Conservation (phyloP, 768 basidiomycete species). For the Trametes meyenii region DNA sequence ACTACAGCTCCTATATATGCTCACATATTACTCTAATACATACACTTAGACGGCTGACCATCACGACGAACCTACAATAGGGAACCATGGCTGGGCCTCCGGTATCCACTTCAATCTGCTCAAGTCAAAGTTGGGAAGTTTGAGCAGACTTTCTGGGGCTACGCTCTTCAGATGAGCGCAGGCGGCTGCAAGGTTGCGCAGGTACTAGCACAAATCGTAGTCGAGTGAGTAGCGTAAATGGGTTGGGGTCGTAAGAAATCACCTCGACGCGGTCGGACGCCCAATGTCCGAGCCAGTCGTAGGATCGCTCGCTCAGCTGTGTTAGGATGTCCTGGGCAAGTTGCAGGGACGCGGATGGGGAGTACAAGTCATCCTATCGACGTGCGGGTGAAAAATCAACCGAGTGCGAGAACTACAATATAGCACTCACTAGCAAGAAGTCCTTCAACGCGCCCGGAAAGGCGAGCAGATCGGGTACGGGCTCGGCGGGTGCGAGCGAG, state of each 20-base stretch:
- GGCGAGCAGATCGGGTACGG: constrained; percentile 56
- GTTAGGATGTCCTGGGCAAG: constrained; percentile 48
- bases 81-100: constrained; percentile 33
- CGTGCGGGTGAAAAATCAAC: not conserved
- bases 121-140: constrained; percentile 22
- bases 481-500: constrained; percentile 48
- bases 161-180: constrained; percentile 23
- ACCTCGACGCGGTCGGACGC: constrained; percentile 19
- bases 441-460: constrained; percentile 48
- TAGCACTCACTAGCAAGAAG: constrained; percentile 41
- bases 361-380: constrained; percentile 41
- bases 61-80: constrained; percentile 13
- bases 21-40: not conserved
- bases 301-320: constrained; percentile 1
- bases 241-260: constrained; percentile 26
- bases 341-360: constrained; percentile 44
- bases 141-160: constrained; percentile 17
- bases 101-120: constrained; percentile 27
- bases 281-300: constrained; percentile 19
- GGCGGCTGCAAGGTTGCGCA: constrained; percentile 28
- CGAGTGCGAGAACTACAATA: not conserved
- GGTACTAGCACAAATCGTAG: constrained; percentile 38
- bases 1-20: not conserved
- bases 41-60: not conserved
- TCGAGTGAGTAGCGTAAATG: not conserved